Evolutionary conservation across 2,329 filamentous ascomycete species (phyloP), one percentile per base, ranked within the genome.

Genomic region (Purpureocillium lavendulum): DNA sequence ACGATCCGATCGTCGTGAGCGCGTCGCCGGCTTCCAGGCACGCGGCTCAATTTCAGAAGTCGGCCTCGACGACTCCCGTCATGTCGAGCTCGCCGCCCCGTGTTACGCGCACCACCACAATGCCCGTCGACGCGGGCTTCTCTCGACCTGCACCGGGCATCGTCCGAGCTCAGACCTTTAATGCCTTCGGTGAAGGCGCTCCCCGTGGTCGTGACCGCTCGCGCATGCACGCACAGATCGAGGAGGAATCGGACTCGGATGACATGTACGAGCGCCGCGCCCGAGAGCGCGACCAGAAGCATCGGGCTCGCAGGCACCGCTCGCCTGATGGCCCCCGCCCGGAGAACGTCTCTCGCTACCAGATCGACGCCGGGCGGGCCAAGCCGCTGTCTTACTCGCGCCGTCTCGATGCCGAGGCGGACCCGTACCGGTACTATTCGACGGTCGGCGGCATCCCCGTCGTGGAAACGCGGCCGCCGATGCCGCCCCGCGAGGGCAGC

Each of bases 151-250:
- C 52, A 1, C 58, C 59, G 3, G 44, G 40, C 4, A 47, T 61
- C 4, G 30, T 49, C 9, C 53, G 64, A 30, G 43, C 64, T 3
- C 48, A 62, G 36, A 66, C 62, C 0, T 66, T 53, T 36, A 52
- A 51, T 30, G 42, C 30, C 0, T 54, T 54, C 33, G 44, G 48
- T 5, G 55, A 57, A 2, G 16, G 42, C 3, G 24, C 44, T 9
- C 45, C 51, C 6, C 61, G 62, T 5, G 64, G 64, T 7, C 64
- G 64, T 18, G 51, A 51, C 24, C 62, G 64, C 13, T 62, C 60
- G 10, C 58, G 57, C 33, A 47, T 57, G 47, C 57, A 64, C 7
- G 24, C 63, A 6, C 64, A 67, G 42, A 50, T 56, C 12, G 48
- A 53, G 9, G 57, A 57, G 3, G 55, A 62, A 4, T 53, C 45